Evolutionary conservation across 768 basidiomycete genomes (phyloP).

Genomic region (Agaricus bisporus): DNA sequence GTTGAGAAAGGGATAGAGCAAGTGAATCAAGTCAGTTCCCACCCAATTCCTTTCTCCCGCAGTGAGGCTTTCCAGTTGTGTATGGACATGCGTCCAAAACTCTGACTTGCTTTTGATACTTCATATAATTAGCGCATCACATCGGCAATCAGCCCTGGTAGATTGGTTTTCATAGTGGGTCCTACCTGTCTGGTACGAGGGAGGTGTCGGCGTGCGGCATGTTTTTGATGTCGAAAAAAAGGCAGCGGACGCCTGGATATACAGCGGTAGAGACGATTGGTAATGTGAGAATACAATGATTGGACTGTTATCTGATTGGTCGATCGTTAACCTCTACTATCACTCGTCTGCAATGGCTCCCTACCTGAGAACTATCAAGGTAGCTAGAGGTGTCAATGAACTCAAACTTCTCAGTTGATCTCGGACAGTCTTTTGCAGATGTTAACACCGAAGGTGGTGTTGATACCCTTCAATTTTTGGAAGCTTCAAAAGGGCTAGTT

Average conservation of each 20-base stretch:
- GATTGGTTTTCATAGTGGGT: not conserved
- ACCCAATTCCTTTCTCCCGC: conserved; percentile 78
- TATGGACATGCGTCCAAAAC: conserved; percentile 75
- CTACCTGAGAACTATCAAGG: conserved; percentile 68
- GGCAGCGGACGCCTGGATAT: not conserved
- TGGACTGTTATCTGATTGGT: conserved; percentile 20
- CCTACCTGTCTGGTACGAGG: conserved; percentile 52
- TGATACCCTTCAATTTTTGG: conserved; percentile 82
- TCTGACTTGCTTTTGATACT: conserved; percentile 65
- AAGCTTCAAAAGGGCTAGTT: conserved; percentile 84
- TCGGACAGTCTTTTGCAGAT: conserved; percentile 83
- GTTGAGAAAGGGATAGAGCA: not conserved
- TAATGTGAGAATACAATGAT: not conserved
- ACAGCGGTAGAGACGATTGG: not conserved
- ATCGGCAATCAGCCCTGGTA: not conserved
- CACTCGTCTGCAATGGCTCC: conserved; percentile 50
- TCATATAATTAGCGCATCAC: conserved; percentile 1
- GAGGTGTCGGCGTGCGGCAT: conserved; percentile 88
- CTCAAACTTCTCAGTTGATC: not conserved
- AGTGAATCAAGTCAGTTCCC: conserved; percentile 14
- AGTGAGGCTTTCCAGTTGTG: conserved; percentile 56
- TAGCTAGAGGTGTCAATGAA: conserved; percentile 14
- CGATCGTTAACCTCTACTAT: not conserved
- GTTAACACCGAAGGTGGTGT: conserved; percentile 86
- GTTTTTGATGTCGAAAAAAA: not conserved